Base-by-base conservation (phyloP, 768 basidiomycete genomes). In the Polyporus arcularius region DNA sequence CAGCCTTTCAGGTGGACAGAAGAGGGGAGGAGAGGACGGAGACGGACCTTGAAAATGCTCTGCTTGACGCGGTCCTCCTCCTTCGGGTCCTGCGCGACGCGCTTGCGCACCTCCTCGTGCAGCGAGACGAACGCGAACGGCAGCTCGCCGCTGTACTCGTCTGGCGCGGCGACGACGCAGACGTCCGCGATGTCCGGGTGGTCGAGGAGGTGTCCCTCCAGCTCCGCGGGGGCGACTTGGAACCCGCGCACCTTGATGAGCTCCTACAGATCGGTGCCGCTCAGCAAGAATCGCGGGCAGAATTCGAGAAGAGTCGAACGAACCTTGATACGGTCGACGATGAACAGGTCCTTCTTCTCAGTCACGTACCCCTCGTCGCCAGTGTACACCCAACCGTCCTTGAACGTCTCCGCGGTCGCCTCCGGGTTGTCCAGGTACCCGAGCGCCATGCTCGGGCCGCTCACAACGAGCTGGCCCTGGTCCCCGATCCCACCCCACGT, bases 71-170 rank as follows among this genome's bases (percentile, higher is more conserved):
- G 68, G 4, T 76, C 71, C 1, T 67, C 75, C 30, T 75, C 80
- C 8, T 58, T 61, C 2, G 74, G 64, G 42, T 77, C 70, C 40
- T 60, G 59, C 46, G 75, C 73, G 21, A 72, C 60, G 49, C 79
- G 75, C 38, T 70, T 69, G 9, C 76, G 75, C 2, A 77, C 73
- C n/a, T 76, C 74, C 15, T 53, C 55, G 47, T 60, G 77, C 4
- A 88, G 77, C 1, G 84, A 85, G 3, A 91, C 74, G 67, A 82
- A 92, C 5, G 90, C 89, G 53, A 89, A 68, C 0, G 91, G 89
- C 12, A 89, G 66, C 68, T 92, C 90, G 26, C 90, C 89, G 59
- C 81, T 88, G 68, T 86, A 90, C 16, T 90, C 88, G 66, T 92
- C 87, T 0, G 79, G 79, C 14, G 90, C 68, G 4, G 86, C 81